Evolutionary conservation across 2,329 filamentous ascomycete species (phyloP), one percentile per base, ranked within the genome.

Genomic region (Boeremia exigua): DNA sequence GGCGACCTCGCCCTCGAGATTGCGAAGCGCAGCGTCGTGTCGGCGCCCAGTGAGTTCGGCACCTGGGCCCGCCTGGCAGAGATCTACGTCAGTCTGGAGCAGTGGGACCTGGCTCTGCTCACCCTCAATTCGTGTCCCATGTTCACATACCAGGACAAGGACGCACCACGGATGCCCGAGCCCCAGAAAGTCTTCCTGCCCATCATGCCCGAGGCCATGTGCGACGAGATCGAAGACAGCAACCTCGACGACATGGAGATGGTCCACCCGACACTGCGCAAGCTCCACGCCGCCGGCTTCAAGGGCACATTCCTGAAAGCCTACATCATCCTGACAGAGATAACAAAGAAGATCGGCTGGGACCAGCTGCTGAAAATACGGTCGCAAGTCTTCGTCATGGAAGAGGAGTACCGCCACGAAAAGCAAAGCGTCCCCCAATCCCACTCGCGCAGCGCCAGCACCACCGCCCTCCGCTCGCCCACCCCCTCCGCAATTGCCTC

Each of bases 121-220:
- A 98, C 95, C 4, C 83, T 99, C 48, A 99, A 99, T 78, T 99
- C 95, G 15, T 99, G 95, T 75, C 95, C 95, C 8, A 99, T 99
- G 95, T 99, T 99, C 76, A 99, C 95, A 6, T 98, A 99, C 76
- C 95, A 98, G 77, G 95, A 99, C 77, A 98, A 97, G 76, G 95
- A 99, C 74, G 89, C 92, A 6, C 95, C 95, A 3, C 80, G 95
- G 56, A 94, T 98, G 89, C 95, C 95, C 1, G 92, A 96, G 70
- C 93, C 95, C 0, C 89, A 90, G 67, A 90, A 92, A 52, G 90
- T 98, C 37, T 87, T 90, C 65, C 84, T 99, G 12, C 95, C 95
- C 0, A 90, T 94, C 14, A 83, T 98, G 48, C 84, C 90, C 0
- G 95, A 98, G 75, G 96, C 91, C 15, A 86, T 93, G 54, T 86